These are phyloP conservation scores for Aspergillus baeticus DNA, from an alignment of 495 filamentous ascomycete genomes.

Conservation along the genomic window DNA sequence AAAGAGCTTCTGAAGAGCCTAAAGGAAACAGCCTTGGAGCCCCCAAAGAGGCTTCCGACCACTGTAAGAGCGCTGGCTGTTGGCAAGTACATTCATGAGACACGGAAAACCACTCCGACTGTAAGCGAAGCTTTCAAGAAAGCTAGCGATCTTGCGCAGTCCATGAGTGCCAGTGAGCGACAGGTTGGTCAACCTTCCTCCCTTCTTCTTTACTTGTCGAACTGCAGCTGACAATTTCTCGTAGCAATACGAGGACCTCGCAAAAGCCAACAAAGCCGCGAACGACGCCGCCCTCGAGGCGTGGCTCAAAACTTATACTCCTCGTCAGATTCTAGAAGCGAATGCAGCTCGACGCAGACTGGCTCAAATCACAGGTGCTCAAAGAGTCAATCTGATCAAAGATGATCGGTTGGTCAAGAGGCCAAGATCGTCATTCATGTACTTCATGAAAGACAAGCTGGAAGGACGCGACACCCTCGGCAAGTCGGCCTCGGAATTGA, in stretches of 20 bases:
- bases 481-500: constrained; percentile 40
- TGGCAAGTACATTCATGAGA: constrained; percentile 16
- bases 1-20: constrained; percentile 27
- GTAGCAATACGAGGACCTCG: constrained; percentile 42
- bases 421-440: constrained; percentile 33
- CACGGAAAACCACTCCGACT: not conserved
- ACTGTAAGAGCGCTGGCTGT: constrained; percentile 26
- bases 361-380: constrained; percentile 20
- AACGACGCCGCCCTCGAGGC: constrained; percentile 46
- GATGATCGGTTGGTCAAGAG: constrained; percentile 62
- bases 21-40: constrained; percentile 31
- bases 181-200: constrained; percentile 31
- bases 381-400: constrained; percentile 26
- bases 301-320: constrained; percentile 61
- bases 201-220: not conserved
- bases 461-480: constrained; percentile 37
- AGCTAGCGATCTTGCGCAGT: constrained; percentile 20
- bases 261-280: constrained; percentile 40
- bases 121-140: constrained; percentile 17
- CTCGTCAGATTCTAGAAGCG: constrained; percentile 56
- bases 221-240: constrained; percentile 11
- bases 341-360: constrained; percentile 61
- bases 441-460: constrained; percentile 48
- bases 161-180: constrained; percentile 25
- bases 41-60: constrained; percentile 26